Base-by-base conservation (phyloP, 2,329 filamentous ascomycete genomes). In the Alternaria hordeiaustralica region DNA sequence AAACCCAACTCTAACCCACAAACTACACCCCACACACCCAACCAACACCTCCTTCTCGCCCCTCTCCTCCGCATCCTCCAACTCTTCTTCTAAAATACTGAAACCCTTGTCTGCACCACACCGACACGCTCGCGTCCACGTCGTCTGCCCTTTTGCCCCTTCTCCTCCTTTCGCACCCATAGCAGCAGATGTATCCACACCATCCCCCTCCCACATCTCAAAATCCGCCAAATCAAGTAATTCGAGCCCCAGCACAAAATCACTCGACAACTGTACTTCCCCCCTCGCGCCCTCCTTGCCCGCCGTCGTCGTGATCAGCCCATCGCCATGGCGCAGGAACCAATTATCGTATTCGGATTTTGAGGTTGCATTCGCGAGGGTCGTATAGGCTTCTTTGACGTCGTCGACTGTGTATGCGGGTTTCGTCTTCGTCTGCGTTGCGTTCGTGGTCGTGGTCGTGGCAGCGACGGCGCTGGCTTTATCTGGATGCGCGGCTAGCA, bases 1-100 rank as follows among this genome's bases (percentile, higher is more conserved):
- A 81, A 89, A 90, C 66, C 86, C 78, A 47, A 90, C 84, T 74
- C 86, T 86, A 64, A 89, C 81, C 85, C 86, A 89, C 61, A 90
- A 81, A 82, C 88, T 90, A 77, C 88, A 90, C 36, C 88, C 88
- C 60, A 82, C 81, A 80, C 88, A 90, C 3, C 87, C 87, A 18
- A 88, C 83, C 49, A 88, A 79, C 63, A 90, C 80, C 78, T 90
- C 88, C 23, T 84, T 86, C 66, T 83, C 87, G 4, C 87, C 87
- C 67, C 82, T 81, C 54, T 81, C 80, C 36, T 79, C 81, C 69
- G 87, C 85, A 63, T 75, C 75, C 62, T 84, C 84, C 28, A 90
- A 71, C 71, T 89, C 86, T 4, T 77, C 69, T 71, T 89, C 88
- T 0, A 78, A 80, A 7, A 90, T 82, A 20, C 83, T 58, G 68